These are phyloP conservation scores for Pulveroboletus ravenelii DNA, from an alignment of 768 basidiomycete species.

Conservation along the genomic window DNA sequence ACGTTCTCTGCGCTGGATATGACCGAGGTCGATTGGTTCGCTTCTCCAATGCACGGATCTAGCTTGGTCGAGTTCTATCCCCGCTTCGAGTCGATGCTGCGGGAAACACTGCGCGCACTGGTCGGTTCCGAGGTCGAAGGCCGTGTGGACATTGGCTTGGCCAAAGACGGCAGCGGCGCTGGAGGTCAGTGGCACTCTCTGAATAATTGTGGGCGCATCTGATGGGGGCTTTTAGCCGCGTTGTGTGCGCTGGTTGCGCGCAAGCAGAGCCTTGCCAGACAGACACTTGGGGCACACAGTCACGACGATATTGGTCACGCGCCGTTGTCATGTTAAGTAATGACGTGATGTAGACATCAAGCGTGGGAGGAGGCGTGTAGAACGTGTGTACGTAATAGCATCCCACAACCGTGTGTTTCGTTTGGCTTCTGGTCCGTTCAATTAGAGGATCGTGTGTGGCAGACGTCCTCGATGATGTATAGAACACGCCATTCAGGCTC, in stretches of 20 bases:
- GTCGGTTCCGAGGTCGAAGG: constrained; percentile 80
- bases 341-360: constrained; percentile 4
- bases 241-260: constrained; percentile 63
- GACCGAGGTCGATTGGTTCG: not conserved
- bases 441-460: no score
- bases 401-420: no score
- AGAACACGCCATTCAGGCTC: no score
- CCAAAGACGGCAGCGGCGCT: constrained; percentile 96
- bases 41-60: not conserved
- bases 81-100: constrained; percentile 68
- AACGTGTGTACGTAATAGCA: constrained; percentile 12
- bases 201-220: not conserved
- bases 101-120: constrained; percentile 67
- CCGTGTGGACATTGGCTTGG: constrained; percentile 80
- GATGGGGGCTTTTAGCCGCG: constrained; percentile 52
- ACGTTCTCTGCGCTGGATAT: not conserved
- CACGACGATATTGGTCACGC: constrained; percentile 5
- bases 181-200: constrained; percentile 61
- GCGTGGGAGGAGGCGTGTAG: not conserved
- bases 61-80: constrained; percentile 94
- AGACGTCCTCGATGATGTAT: no score
- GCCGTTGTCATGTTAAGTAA: constrained; percentile 11
- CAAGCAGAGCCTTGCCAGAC: constrained; percentile 19
- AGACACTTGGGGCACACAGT: constrained; percentile 2
- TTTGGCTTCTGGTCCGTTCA: no score